A percentile compares a stretch with the other conserved stretches of the same genome.
These are phyloP conservation scores for Pythium volutum DNA, from an alignment of 352 stramenopile species.

Conservation along the genomic window DNA sequence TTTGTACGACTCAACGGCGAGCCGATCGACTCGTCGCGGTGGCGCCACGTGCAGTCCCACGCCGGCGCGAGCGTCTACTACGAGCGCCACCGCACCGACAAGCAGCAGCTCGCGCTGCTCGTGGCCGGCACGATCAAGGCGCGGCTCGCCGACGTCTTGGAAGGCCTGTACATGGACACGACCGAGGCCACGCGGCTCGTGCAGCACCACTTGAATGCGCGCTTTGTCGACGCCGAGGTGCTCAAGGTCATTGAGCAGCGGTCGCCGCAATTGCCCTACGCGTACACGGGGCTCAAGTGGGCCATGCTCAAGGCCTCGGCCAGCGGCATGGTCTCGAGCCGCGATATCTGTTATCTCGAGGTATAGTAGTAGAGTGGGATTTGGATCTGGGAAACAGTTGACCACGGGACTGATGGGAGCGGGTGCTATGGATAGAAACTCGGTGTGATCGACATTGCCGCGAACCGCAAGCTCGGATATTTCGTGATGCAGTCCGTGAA, in stretches of 20 bases:
- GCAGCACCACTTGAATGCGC: slow-evolving; percentile 18
- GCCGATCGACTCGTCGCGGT: slow-evolving; percentile 27
- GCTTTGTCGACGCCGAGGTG: slow-evolving; percentile 21
- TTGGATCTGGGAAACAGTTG: too few relatives aligned
- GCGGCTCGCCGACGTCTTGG: slow-evolving; percentile 17
- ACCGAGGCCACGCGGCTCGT: slow-evolving; percentile 19
- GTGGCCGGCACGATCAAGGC: slow-evolving; percentile 20
- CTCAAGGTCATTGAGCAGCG: slow-evolving; percentile 22
- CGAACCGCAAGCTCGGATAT: slow-evolving; percentile 22
- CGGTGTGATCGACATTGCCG: slow-evolving; percentile 13
- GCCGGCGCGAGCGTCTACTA: slow-evolving; percentile 35
- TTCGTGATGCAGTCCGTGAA: slow-evolving; percentile 26
- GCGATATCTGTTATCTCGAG: slow-evolving; percentile 24
- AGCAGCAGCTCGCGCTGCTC: slow-evolving; percentile 8
- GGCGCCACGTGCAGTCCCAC: slow-evolving; percentile 37
- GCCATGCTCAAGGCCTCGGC: slow-evolving; percentile 9
- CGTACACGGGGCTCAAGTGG: slow-evolving; percentile 27
- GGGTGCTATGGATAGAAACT: slow-evolving; percentile 15
- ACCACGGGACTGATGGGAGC: too few relatives aligned
- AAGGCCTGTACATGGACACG: slow-evolving; percentile 24
- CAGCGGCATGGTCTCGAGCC: slow-evolving; percentile 20
- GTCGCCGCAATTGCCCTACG: slow-evolving; percentile 7
- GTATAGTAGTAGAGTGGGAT: not conserved
- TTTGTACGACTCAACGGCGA: slow-evolving; percentile 27
- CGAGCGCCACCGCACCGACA: slow-evolving; percentile 17